A percentile compares a stretch with the other conserved stretches of the same genome.
phyloP scores from a whole-genome alignment of 106 monocot genomes.

The Vanilla planifolia region DNA sequence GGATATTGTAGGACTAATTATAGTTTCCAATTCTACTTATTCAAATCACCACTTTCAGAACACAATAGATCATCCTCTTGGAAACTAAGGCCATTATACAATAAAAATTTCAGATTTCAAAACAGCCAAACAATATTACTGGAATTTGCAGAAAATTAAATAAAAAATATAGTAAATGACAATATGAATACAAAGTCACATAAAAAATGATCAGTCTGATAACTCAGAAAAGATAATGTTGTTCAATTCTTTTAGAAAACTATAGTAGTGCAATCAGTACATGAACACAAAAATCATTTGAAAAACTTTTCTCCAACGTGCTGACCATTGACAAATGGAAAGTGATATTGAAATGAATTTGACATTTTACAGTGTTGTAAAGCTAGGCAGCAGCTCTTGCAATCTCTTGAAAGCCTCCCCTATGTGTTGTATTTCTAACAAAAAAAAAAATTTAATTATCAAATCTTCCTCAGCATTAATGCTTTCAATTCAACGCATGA shows the following conservation, averaged over 20 bases:
- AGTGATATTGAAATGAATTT: background rate
- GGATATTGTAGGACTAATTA: too few relatives aligned
- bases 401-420: slow-evolving; percentile 3
- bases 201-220: too few relatives aligned
- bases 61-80: background rate
- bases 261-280: background rate
- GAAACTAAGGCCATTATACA: background rate
- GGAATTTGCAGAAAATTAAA: too few relatives aligned
- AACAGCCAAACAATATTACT: background rate
- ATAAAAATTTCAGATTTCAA: background rate
- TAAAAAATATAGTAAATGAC: too few relatives aligned
- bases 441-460: background rate
- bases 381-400: background rate
- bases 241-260: background rate
- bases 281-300: background rate
- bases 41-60: background rate
- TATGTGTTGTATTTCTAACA: background rate
- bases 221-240: background rate
- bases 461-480: background rate
- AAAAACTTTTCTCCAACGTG: background rate
- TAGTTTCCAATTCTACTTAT: background rate
- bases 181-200: too few relatives aligned
- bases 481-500: background rate
- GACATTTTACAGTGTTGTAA: background rate
- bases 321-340: background rate